Percentiles rank a stretch among this genome's conserved stretches.
These are phyloP conservation scores for Cercospora sp. DNA, from an alignment of 2,329 filamentous ascomycete species.

Conservation along the genomic window DNA sequence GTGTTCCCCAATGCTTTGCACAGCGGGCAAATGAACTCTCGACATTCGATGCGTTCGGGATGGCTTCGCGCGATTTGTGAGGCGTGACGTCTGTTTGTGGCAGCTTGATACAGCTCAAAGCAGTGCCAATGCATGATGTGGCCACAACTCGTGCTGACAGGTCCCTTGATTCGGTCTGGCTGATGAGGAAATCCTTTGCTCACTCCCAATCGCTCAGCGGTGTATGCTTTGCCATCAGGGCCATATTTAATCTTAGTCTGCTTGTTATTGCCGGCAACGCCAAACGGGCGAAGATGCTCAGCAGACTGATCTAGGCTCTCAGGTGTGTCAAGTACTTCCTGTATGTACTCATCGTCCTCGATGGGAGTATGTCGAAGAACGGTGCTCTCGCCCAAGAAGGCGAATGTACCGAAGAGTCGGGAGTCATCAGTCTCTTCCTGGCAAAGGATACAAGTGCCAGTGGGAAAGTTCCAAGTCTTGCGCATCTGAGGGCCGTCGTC, in stretches of 20 bases:
- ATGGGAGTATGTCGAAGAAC: constrained; percentile 86
- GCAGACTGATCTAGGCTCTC: constrained; percentile 80
- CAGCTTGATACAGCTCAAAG: constrained; percentile 87
- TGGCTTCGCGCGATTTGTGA: constrained; percentile 95
- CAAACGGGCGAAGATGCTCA: constrained; percentile 81
- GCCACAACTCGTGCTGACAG: constrained; percentile 86
- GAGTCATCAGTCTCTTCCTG: constrained; percentile 94
- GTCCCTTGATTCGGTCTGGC: constrained; percentile 61
- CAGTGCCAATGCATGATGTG: constrained; percentile 98
- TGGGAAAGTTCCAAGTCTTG: constrained; percentile 85
- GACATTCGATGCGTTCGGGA: constrained; percentile 73
- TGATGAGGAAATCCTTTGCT: constrained; percentile 82
- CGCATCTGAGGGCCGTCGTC: constrained; percentile 64
- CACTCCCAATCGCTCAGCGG: constrained; percentile 75
- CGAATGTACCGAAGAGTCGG: constrained; percentile 88
- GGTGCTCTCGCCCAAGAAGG: constrained; percentile 79
- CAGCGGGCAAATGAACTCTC: constrained; percentile 93
- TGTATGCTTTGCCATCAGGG: constrained; percentile 67
- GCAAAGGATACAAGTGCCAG: constrained; percentile 90
- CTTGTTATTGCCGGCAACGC: constrained; percentile 83
- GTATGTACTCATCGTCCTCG: constrained; percentile 76
- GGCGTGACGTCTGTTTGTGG: constrained; percentile 77
- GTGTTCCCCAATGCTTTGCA: constrained; percentile 96
- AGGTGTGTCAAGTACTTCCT: constrained; percentile 77
- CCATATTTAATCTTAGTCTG: constrained; percentile 74